These are phyloP conservation scores for Isatis tinctoria DNA, from an alignment of 345 rosid genomes.

Conservation along the genomic window DNA sequence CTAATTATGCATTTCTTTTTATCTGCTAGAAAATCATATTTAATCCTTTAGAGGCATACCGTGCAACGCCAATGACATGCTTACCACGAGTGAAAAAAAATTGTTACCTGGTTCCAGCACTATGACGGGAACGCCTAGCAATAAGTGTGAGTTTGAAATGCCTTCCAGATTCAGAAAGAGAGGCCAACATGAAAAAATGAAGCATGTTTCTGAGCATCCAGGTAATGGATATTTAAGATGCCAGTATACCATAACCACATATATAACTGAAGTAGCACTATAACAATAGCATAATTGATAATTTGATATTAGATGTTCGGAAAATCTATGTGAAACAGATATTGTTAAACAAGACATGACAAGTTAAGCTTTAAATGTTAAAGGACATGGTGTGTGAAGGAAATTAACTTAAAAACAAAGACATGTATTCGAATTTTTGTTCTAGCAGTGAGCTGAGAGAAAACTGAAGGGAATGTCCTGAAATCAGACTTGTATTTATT, in stretches of 20 bases:
- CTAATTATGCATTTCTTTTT: neutral
- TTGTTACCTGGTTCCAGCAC: conserved; percentile 85
- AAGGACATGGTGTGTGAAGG: neutral
- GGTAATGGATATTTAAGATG: neutral
- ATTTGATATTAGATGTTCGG: neutral
- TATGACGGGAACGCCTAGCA: conserved; percentile 92
- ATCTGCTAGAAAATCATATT: neutral
- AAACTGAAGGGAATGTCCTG: too few relatives aligned
- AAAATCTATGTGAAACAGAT: neutral
- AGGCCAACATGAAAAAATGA: conserved; percentile 43
- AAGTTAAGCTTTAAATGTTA: neutral
- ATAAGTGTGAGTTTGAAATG: conserved; percentile 71
- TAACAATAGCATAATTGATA: neutral
- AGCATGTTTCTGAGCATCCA: conserved; percentile 14
- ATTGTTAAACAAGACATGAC: neutral
- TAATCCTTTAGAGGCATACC: neutral
- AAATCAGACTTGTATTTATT: too few relatives aligned
- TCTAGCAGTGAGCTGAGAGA: neutral
- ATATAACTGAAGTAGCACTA: neutral
- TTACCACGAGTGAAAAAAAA: neutral
- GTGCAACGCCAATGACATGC: neutral
- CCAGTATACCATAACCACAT: neutral
- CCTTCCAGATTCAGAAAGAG: conserved; percentile 66
- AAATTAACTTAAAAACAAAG: neutral
- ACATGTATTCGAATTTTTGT: neutral